Evolutionary conservation across 306 rosid species (phyloP).

Genomic region (Dalbergia cultrata): DNA sequence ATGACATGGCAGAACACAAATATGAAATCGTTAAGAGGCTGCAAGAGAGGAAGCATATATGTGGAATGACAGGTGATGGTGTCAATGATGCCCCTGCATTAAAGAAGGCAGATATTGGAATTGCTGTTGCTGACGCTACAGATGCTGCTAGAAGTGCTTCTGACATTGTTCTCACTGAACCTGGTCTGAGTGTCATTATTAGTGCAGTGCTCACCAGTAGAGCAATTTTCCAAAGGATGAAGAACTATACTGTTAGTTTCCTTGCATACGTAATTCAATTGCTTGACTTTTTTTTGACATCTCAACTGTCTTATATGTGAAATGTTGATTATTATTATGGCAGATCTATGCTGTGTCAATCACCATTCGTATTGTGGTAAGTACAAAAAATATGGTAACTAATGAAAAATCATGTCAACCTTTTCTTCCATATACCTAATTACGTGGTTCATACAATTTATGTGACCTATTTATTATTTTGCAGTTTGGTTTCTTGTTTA

Average conservation of each 20-base stretch:
- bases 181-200: constrained; percentile 95
- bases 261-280: constrained; percentile 35
- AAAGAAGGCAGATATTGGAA: constrained; percentile 97
- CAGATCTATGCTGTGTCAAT: constrained; percentile 99
- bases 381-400: constrained; percentile 40
- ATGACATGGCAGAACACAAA: constrained; percentile 79
- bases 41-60: constrained; percentile 94
- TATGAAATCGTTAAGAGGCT: constrained; percentile 96
- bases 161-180: constrained; percentile 98
- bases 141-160: constrained; percentile 99
- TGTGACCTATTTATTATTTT: constrained; percentile 39
- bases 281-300: constrained; percentile 19
- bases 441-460: constrained; percentile 27
- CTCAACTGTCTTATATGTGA: constrained; percentile 32
- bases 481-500: constrained; percentile 97
- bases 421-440: not conserved
- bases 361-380: constrained; percentile 98
- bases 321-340: constrained; percentile 40
- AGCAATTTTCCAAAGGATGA: constrained; percentile 99
- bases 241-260: constrained; percentile 90
- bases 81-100: constrained; percentile 98
- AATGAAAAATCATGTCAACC: constrained; percentile 14
- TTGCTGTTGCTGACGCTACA: constrained; percentile 99
- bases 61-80: constrained; percentile 99
- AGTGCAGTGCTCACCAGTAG: constrained; percentile 99